Conservation (phyloP, 441 rosid genomes). For the Bocquillonia castaneifolia region DNA sequence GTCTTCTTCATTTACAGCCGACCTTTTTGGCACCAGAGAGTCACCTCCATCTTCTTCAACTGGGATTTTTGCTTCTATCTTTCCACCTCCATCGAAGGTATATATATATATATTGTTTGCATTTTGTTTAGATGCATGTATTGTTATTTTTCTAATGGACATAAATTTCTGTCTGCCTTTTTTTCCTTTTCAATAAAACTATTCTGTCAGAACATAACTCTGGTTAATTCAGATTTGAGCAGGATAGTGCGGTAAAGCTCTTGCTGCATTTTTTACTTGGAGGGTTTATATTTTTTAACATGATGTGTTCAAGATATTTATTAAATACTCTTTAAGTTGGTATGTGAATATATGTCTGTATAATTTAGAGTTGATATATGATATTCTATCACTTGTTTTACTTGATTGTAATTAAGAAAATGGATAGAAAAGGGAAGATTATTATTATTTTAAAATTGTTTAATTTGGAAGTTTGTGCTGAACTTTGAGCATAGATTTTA, state of each 20-base stretch:
- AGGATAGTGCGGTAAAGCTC: too few relatives aligned
- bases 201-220: too few relatives aligned
- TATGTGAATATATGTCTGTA: too few relatives aligned
- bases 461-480: background rate
- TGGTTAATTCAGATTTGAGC: too few relatives aligned
- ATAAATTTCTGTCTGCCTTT: too few relatives aligned
- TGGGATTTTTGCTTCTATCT: constrained; percentile 60
- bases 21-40: constrained; percentile 67
- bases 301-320: background rate
- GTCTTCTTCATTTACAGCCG: constrained; percentile 48
- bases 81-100: constrained; percentile 57
- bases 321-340: constrained; percentile 6
- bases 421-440: background rate
- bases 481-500: background rate
- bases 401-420: too few relatives aligned
- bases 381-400: too few relatives aligned
- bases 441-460: background rate
- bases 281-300: too few relatives aligned
- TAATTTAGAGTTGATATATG: too few relatives aligned
- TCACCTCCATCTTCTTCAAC: constrained; percentile 41
- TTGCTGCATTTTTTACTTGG: too few relatives aligned
- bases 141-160: too few relatives aligned
- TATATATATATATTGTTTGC: background rate
- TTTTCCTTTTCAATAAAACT: too few relatives aligned
- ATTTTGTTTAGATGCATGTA: background rate